Evolutionary conservation across 345 rosid species (phyloP).

Genomic region (Melastoma malabathricum): DNA sequence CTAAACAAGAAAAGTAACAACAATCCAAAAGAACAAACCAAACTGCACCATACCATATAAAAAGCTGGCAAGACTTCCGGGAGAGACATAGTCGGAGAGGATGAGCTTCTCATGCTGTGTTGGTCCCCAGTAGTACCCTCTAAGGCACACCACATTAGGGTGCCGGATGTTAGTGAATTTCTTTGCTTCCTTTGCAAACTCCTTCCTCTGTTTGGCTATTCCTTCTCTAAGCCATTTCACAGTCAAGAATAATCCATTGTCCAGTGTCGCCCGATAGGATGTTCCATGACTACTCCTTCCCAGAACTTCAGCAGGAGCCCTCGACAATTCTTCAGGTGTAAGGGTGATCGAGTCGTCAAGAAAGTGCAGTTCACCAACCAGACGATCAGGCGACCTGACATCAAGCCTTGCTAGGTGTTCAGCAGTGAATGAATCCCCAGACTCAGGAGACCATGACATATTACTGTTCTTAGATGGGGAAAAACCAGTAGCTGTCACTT

Average conservation of each 20-base stretch:
- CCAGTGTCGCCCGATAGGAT: conserved; percentile 84
- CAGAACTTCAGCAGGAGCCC: conserved; percentile 94
- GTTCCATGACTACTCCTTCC: conserved; percentile 99
- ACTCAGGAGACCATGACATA: conserved; percentile 84
- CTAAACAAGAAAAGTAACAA: background rate
- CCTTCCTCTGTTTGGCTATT: conserved; percentile 89
- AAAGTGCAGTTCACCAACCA: conserved; percentile 83
- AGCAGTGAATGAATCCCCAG: conserved; percentile 80
- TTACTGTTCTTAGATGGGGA: conserved; percentile 83
- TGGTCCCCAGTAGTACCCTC: conserved; percentile 99
- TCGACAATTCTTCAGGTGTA: conserved; percentile 88
- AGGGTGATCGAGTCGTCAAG: conserved; percentile 76
- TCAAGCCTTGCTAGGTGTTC: conserved; percentile 73
- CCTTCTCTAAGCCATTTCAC: conserved; percentile 99
- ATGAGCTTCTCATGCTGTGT: conserved; percentile 97
- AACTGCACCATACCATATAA: conserved; percentile 57
- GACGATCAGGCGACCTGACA: conserved; percentile 80
- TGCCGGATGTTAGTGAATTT: conserved; percentile 89
- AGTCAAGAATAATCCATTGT: conserved; percentile 69
- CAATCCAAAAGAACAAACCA: background rate
- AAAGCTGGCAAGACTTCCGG: conserved; percentile 96
- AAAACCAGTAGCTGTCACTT: conserved; percentile 46
- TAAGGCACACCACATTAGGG: conserved; percentile 89
- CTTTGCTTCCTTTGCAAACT: conserved; percentile 94
- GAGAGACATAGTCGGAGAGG: conserved; percentile 81